Conservation (phyloP, 441 rosid genomes). For the Metrosideros polymorpha region DNA sequence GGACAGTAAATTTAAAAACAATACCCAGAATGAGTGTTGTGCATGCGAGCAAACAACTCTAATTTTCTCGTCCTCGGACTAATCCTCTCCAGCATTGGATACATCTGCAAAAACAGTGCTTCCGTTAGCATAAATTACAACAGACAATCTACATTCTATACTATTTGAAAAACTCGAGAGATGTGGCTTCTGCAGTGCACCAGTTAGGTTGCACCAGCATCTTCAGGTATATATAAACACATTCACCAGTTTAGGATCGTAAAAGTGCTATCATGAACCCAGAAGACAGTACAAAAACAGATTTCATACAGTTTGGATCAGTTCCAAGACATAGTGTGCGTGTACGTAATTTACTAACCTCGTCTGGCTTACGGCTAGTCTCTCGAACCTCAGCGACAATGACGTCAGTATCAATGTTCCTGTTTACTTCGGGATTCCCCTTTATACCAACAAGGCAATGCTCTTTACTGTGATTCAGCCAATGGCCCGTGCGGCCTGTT, state of each 20-base stretch:
- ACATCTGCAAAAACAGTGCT: slow-evolving; percentile 51
- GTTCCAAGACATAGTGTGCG: neutral
- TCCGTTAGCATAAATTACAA: neutral
- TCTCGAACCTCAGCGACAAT: slow-evolving; percentile 98
- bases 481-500: slow-evolving; percentile 97
- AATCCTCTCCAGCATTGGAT: slow-evolving; percentile 92
- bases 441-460: slow-evolving; percentile 98
- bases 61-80: slow-evolving; percentile 94
- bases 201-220: neutral
- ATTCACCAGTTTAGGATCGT: neutral
- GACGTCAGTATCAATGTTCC: slow-evolving; percentile 97
- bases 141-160: neutral
- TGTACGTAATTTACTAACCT: slow-evolving; percentile 52
- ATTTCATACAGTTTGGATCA: neutral
- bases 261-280: neutral
- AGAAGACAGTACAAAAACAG: neutral
- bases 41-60: slow-evolving; percentile 97
- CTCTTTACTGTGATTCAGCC: slow-evolving; percentile 99
- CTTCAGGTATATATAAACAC: neutral
- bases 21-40: slow-evolving; percentile 97
- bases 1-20: neutral
- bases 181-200: neutral
- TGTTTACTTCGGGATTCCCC: slow-evolving; percentile 89
- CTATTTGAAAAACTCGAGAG: neutral
- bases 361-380: slow-evolving; percentile 98